Evolutionary conservation across 1,284 basidiomycete genomes (phyloP).

Genomic region (Moesziomyces aphidis): DNA sequence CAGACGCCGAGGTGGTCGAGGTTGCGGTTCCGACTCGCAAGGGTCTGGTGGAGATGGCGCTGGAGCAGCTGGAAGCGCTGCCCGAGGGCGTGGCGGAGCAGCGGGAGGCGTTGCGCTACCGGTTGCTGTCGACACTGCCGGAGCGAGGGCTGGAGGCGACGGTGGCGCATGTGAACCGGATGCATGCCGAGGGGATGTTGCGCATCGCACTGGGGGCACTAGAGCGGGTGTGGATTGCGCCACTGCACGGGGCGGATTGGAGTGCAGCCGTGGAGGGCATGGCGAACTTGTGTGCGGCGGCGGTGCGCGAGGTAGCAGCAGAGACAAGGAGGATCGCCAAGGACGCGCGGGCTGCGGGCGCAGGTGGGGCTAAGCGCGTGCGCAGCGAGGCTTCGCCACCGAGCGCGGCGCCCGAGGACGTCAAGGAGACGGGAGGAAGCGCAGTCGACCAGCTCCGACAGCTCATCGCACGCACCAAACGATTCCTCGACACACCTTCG

Average conservation of each 20-base stretch:
- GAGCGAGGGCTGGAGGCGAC: not conserved
- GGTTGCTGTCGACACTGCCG: conserved; percentile 11
- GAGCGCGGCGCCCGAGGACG: not conserved
- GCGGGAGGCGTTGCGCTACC: conserved; percentile 15
- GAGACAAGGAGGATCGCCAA: conserved; percentile 19
- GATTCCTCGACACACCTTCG: conserved; percentile 22
- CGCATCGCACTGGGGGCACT: conserved; percentile 16
- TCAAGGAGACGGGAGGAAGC: not conserved
- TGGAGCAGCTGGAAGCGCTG: conserved; percentile 26
- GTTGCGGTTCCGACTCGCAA: conserved; percentile 4
- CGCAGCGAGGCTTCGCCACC: not conserved
- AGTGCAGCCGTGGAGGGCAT: conserved; percentile 7
- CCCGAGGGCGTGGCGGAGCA: conserved; percentile 15
- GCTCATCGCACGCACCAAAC: conserved; percentile 25
- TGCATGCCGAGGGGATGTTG: conserved; percentile 25
- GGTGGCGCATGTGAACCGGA: conserved; percentile 4
- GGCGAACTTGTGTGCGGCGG: conserved; percentile 9
- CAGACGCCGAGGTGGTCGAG: conserved; percentile 17
- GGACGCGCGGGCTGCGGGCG: conserved; percentile 3
- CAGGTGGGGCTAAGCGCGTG: not conserved
- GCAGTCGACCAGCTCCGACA: conserved; percentile 20
- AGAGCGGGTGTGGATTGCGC: conserved; percentile 23
- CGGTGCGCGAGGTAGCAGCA: conserved; percentile 25
- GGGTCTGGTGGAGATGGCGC: conserved; percentile 19
- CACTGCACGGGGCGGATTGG: conserved; percentile 4